Base-by-base conservation (phyloP, 2,329 filamentous ascomycete species). In the Alternaria sp. region DNA sequence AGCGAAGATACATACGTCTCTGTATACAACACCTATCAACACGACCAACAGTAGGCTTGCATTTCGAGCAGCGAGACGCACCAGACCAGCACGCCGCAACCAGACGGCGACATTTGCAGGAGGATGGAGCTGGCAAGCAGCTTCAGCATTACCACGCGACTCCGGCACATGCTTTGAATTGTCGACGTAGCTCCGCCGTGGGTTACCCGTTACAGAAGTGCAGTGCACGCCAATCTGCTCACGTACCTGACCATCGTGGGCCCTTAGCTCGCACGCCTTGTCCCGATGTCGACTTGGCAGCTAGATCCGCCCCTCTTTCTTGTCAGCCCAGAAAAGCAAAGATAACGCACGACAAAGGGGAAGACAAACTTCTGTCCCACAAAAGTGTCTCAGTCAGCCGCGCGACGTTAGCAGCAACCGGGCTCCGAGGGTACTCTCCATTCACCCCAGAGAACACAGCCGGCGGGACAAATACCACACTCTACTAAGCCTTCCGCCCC, bases 291-390 rank as follows among this genome's bases (percentile, higher is more conserved):
- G 54, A 59, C 61, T 57, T 64, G 54, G 54, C 50, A 51, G 45
- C 57, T 61, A 40, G 49, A 52, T 59, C 52, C 50, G 54, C 62
- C 51, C 40, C 59, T 54, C 44, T 26, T 59, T 19, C 61, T 66
- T 40, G 56, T 62, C 57, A 58, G 62, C 44, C 49, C 32, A 50
- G 56, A 71, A 68, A 69, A 69, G 66, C 66, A 69, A 65, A 65
- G 52, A 59, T 58, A 59, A 55, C 36, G 40, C 36, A 51, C 21
- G 23, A 59, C 25, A 62, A 54, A 57, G 54, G 60, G 56, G 45
- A 56, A 49, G 25, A 49, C 28, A 23, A 40, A 46, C 43, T 40
- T 36, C 25, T 19, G 30, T 44, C 51, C 57, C 65, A 65, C 66
- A 64, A 66, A 57, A 58, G 51, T 59, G 64, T 56, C 43, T 57